These are phyloP conservation scores for Biscutella laevigata DNA, from an alignment of 441 rosid genomes.

Conservation along the genomic window DNA sequence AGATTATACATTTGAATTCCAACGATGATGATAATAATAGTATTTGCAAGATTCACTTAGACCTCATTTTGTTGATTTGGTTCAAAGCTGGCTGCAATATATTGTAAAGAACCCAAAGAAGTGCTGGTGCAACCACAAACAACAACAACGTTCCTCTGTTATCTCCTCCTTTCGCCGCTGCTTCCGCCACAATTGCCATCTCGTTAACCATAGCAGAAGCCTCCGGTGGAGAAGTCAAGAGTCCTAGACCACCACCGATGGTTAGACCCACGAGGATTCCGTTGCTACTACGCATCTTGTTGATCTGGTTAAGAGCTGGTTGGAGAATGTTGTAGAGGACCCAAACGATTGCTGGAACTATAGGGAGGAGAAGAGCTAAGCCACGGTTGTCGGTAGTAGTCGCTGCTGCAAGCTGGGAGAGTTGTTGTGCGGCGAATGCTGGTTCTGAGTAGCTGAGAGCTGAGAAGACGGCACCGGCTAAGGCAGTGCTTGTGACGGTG, in stretches of 20 bases:
- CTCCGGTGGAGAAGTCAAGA: constrained; percentile 33
- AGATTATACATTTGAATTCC: constrained; percentile 23
- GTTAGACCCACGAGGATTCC: constrained; percentile 67
- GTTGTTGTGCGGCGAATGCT: constrained; percentile 73
- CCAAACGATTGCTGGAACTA: constrained; percentile 81
- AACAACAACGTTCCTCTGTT: constrained; percentile 54
- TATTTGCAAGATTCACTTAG: constrained; percentile 14
- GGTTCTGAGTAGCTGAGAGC: constrained; percentile 57
- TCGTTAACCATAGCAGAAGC: no score
- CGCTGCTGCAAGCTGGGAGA: constrained; percentile 55
- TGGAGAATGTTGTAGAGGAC: constrained; percentile 88
- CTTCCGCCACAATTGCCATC: constrained; percentile 31
- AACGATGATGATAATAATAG: neutral
- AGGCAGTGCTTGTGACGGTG: constrained; percentile 34
- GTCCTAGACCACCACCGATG: constrained; percentile 54
- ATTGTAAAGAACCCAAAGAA: constrained; percentile 50
- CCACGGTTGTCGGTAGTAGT: constrained; percentile 77
- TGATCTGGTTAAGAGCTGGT: constrained; percentile 83
- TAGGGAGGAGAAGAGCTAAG: constrained; percentile 61
- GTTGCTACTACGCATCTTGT: constrained; percentile 54
- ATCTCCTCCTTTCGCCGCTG: constrained; percentile 47
- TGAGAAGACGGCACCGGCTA: constrained; percentile 76
- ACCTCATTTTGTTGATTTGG: constrained; percentile 51
- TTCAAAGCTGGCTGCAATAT: constrained; percentile 57
- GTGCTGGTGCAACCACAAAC: constrained; percentile 44